Conservation (phyloP, 768 basidiomycete genomes). For the Leccinum boreale region DNA sequence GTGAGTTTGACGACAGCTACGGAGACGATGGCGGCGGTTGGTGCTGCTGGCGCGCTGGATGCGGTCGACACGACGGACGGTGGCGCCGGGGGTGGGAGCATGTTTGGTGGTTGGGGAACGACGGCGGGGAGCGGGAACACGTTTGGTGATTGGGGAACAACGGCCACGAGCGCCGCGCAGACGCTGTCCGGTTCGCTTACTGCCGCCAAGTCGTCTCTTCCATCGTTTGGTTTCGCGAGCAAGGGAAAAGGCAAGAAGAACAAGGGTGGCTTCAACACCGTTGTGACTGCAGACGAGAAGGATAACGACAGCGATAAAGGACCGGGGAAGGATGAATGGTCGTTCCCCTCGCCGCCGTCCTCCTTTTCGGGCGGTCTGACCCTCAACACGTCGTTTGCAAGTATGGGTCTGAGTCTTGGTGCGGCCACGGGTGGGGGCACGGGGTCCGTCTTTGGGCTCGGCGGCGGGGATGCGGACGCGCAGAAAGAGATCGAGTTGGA, state of each 20-base stretch:
- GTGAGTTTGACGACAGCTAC: no score
- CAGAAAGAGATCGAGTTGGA: constrained; percentile 4
- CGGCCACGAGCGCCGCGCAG: background rate
- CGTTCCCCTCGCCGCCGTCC: background rate
- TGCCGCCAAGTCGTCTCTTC: background rate
- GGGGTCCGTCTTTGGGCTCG: constrained; percentile 1
- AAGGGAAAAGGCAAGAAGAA: background rate
- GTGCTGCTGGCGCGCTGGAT: background rate
- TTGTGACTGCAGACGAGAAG: no score
- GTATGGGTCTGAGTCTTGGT: no score
- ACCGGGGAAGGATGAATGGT: background rate
- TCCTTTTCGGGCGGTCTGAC: background rate
- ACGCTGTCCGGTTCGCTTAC: background rate
- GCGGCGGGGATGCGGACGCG: background rate
- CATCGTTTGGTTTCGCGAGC: constrained; percentile 1
- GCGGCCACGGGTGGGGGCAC: background rate
- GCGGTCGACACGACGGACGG: background rate
- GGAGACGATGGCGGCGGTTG: no score
- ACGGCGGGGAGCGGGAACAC: background rate
- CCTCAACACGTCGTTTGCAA: background rate
- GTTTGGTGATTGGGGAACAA: background rate
- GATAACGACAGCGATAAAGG: background rate
- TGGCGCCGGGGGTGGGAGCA: background rate
- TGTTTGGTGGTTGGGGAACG: background rate
- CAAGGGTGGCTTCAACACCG: background rate